Evolutionary conservation across 75 land plant species (phyloP).

Genomic region (Isoetes taiwanensis): DNA sequence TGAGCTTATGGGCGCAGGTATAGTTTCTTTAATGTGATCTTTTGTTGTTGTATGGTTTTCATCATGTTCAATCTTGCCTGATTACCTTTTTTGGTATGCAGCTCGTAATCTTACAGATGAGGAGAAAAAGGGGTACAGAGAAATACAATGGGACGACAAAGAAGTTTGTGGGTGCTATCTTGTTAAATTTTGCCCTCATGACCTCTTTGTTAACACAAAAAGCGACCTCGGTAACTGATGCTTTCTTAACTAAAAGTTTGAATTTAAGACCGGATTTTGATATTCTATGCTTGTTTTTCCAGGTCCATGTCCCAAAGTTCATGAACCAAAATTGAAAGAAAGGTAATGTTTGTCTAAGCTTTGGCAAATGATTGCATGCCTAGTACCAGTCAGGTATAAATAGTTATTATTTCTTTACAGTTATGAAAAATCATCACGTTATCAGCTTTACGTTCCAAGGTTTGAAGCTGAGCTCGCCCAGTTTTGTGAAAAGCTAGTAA

Average conservation of each 20-base stretch:
- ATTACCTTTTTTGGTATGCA: no score
- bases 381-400: background rate
- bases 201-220: constrained; percentile 77
- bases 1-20: constrained; percentile 89
- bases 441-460: constrained; percentile 56
- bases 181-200: constrained; percentile 91
- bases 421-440: constrained; percentile 79
- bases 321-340: constrained; percentile 80
- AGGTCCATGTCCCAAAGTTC: constrained; percentile 76
- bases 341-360: constrained; percentile 31
- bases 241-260: background rate
- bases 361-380: background rate
- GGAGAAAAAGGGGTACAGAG: constrained; percentile 67
- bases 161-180: constrained; percentile 76
- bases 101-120: constrained; percentile 84
- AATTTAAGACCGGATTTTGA: background rate
- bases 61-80: no score
- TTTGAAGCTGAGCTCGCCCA: constrained; percentile 92
- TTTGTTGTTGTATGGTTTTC: no score
- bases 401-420: constrained; percentile 21
- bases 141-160: constrained; percentile 72
- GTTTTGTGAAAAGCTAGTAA: constrained; percentile 83
- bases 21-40: no score
- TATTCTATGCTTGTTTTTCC: constrained; percentile 9
- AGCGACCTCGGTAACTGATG: constrained; percentile 63